A percentile compares a stretch with the other conserved stretches of the same genome.
Evolutionary conservation across 345 rosid genomes (phyloP).

Genomic region (Hevea brasiliensis): DNA sequence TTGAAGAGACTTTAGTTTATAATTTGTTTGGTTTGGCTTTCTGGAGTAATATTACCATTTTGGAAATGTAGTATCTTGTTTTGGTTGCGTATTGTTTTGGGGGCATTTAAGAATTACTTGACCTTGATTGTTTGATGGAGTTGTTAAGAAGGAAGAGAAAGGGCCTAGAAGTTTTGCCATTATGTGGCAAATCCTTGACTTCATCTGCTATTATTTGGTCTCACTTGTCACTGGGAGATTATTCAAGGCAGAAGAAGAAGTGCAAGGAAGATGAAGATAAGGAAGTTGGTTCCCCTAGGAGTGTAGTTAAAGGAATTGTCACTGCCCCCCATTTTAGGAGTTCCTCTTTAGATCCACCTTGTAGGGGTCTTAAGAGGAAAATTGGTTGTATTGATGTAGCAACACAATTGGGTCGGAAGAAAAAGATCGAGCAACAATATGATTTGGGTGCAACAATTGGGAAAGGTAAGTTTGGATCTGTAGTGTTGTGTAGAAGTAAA

Average conservation of each 20-base stretch:
- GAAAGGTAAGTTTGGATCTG: constrained; percentile 21
- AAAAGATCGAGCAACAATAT: constrained; percentile 16
- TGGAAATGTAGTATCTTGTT: constrained; percentile 1
- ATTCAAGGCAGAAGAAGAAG: constrained; percentile 21
- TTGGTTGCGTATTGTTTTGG: neutral
- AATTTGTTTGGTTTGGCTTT: neutral
- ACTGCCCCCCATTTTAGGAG: constrained; percentile 17
- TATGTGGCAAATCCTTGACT: neutral
- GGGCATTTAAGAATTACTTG: constrained; percentile 8
- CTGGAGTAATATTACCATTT: neutral
- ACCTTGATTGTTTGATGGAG: constrained; percentile 9
- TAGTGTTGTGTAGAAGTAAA: constrained; percentile 19
- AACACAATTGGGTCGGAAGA: constrained; percentile 13
- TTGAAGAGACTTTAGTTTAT: constrained; percentile 8
- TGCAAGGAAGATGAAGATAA: constrained; percentile 9
- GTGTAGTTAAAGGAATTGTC: constrained; percentile 14
- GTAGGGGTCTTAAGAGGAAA: constrained; percentile 23
- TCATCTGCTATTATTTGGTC: constrained; percentile 5
- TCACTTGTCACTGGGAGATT: constrained; percentile 13
- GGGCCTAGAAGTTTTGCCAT: constrained; percentile 12
- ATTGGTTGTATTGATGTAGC: constrained; percentile 20
- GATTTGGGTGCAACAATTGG: constrained; percentile 18
- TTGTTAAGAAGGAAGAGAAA: constrained; percentile 24
- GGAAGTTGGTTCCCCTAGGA: constrained; percentile 2
- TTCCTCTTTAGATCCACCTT: constrained; percentile 8